phyloP scores from a whole-genome alignment of 2,329 filamentous ascomycete species.

The Aspergillaceae sp. region DNA sequence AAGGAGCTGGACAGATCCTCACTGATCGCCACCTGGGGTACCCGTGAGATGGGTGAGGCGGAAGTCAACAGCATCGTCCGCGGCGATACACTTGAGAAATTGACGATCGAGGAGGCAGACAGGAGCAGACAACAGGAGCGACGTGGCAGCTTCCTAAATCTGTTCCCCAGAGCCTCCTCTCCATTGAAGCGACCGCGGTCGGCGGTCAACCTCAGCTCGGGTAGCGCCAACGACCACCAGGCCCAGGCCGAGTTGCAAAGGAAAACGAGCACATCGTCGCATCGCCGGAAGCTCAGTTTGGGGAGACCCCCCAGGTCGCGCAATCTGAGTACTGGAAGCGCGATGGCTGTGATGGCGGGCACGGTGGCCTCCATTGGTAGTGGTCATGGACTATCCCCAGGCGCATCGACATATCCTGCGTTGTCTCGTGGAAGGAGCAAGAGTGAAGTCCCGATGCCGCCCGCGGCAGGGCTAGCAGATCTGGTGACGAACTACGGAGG shows the following conservation, averaged over 20 bases:
- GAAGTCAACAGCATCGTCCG: conserved; percentile 43
- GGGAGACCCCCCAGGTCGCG: conserved; percentile 30
- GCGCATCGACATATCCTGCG: conserved; percentile 30
- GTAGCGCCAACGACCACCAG: conserved; percentile 15
- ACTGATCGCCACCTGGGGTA: conserved; percentile 48
- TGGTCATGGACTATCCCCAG: conserved; percentile 43
- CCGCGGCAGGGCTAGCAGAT: conserved; percentile 40
- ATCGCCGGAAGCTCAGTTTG: conserved; percentile 32
- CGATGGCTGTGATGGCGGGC: conserved; percentile 38
- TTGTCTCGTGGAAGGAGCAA: conserved; percentile 44
- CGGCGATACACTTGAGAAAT: conserved; percentile 36
- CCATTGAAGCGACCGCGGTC: conserved; percentile 40
- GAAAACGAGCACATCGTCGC: conserved; percentile 24
- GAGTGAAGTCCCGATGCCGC: conserved; percentile 46
- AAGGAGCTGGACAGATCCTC: conserved; percentile 47
- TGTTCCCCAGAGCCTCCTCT: conserved; percentile 33
- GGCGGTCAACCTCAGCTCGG: conserved; percentile 18
- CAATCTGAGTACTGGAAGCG: conserved; percentile 31
- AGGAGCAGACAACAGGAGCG: conserved; percentile 31
- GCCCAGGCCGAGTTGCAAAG: conserved; percentile 12
- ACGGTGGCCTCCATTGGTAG: conserved; percentile 39
- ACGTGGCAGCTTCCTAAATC: conserved; percentile 39
- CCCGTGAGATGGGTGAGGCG: conserved; percentile 41
- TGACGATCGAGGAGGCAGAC: conserved; percentile 29
- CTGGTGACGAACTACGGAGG: conserved; percentile 52